Evolutionary conservation across 768 basidiomycete genomes (phyloP).

Genomic region (Naematelia encephala): DNA sequence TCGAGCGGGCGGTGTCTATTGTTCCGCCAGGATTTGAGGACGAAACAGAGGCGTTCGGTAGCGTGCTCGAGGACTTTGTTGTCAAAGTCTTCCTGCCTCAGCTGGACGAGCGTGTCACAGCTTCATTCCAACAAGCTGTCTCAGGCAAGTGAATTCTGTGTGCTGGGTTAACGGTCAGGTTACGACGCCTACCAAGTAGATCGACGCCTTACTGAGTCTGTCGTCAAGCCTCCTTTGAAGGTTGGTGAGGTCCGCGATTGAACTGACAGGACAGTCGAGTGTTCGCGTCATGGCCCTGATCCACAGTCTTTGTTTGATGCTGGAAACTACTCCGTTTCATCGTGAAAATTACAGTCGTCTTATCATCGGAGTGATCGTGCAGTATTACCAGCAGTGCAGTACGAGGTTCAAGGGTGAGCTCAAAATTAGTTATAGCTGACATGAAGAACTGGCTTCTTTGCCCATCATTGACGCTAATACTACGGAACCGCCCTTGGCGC

Average conservation of each 20-base stretch:
- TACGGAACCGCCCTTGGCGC: conserved; percentile 57
- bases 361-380: conserved; percentile 87
- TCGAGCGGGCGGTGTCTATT: conserved; percentile 51
- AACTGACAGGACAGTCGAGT: conserved; percentile 60
- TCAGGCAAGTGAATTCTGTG: conserved; percentile 51
- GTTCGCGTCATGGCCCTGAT: conserved; percentile 82
- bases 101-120: conserved; percentile 86
- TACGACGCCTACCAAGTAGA: conserved; percentile 87
- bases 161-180: conserved; percentile 53
- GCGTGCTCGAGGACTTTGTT: conserved; percentile 87
- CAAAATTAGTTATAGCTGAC: conserved; percentile 9
- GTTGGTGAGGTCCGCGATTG: conserved; percentile 51
- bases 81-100: conserved; percentile 88
- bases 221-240: conserved; percentile 75
- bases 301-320: conserved; percentile 87
- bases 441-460: conserved; percentile 56
- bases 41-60: conserved; percentile 57
- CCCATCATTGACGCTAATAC: conserved; percentile 10
- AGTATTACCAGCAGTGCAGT: conserved; percentile 92
- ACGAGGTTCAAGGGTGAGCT: conserved; percentile 70
- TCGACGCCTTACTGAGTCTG: conserved; percentile 60
- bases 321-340: conserved; percentile 87
- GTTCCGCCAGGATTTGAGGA: conserved; percentile 53
- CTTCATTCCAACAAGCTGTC: conserved; percentile 79
- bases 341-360: conserved; percentile 90